Conservation (phyloP, 257 asterid species). For the Gentiana straminea region DNA sequence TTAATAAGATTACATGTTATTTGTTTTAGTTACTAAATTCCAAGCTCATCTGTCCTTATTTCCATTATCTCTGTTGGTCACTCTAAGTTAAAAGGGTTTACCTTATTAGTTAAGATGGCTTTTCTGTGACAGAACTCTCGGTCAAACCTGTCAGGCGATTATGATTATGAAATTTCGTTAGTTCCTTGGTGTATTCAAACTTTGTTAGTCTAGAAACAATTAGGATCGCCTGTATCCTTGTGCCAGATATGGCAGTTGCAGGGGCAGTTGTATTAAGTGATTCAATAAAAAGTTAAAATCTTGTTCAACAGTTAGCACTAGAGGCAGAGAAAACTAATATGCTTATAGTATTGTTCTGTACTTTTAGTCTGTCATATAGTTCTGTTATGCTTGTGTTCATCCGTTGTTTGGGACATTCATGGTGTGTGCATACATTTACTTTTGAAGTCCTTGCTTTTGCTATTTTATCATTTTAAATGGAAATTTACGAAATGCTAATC, state of each 20-base stretch:
- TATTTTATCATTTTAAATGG: neutral
- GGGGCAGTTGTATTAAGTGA: no score
- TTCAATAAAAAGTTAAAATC: no score
- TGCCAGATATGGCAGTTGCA: no score
- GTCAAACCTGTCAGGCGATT: no score
- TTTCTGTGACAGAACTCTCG: neutral
- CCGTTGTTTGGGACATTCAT: no score
- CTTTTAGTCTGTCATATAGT: neutral
- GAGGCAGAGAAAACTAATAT: neutral
- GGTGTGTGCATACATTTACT: no score
- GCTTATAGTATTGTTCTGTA: neutral
- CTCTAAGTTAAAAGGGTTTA: neutral
- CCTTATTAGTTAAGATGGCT: neutral
- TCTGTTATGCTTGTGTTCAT: neutral
- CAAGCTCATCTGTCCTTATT: neutral
- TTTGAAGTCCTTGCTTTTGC: neutral
- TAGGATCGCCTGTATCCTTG: neutral
- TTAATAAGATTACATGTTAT: slow-evolving; percentile 19
- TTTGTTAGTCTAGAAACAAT: neutral
- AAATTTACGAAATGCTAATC: neutral
- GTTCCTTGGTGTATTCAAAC: neutral
- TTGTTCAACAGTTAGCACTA: no score
- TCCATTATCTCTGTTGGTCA: neutral
- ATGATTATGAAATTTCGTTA: neutral
- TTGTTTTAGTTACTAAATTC: slow-evolving; percentile 1